A percentile compares a stretch with the other conserved stretches of the same genome.
Conservation (phyloP, 257 asterid genomes). For the Fraxinus anomala region DNA sequence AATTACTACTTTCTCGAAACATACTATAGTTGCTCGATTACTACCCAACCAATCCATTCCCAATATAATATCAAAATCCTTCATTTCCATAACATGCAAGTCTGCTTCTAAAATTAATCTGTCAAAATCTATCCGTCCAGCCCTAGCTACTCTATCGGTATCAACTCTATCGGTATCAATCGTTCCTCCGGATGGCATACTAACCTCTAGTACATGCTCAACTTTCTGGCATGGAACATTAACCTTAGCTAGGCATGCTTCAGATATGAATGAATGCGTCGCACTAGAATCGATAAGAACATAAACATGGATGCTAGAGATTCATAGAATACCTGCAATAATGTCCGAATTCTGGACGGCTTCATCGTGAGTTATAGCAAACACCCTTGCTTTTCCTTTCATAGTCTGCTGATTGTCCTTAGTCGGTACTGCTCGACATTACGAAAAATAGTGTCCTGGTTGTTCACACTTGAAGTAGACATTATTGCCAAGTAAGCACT, state of each 20-base stretch:
- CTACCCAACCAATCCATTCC: too few species aligned
- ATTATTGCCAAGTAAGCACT: not conserved
- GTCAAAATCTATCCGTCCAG: too few species aligned
- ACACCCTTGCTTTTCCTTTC: not conserved
- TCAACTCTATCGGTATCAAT: too few species aligned
- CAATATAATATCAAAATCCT: too few species aligned
- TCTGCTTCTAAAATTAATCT: too few species aligned
- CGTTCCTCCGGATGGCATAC: not conserved
- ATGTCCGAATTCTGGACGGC: not conserved
- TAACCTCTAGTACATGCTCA: not conserved
- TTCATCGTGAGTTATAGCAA: not conserved
- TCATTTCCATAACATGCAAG: too few species aligned
- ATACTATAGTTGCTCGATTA: too few species aligned
- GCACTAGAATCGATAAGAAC: not conserved
- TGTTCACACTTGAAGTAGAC: not conserved
- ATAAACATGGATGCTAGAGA: not conserved
- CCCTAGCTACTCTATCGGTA: too few species aligned
- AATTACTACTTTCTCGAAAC: too few species aligned
- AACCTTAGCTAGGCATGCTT: not conserved
- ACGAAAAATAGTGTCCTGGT: not conserved
- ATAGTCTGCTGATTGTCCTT: not conserved
- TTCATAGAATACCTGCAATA: not conserved
- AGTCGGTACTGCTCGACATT: not conserved
- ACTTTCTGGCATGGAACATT: not conserved
- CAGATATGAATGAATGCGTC: too few species aligned